phyloP scores from a whole-genome alignment of 83 land plant species.

The Isoetes engelmannii region DNA sequence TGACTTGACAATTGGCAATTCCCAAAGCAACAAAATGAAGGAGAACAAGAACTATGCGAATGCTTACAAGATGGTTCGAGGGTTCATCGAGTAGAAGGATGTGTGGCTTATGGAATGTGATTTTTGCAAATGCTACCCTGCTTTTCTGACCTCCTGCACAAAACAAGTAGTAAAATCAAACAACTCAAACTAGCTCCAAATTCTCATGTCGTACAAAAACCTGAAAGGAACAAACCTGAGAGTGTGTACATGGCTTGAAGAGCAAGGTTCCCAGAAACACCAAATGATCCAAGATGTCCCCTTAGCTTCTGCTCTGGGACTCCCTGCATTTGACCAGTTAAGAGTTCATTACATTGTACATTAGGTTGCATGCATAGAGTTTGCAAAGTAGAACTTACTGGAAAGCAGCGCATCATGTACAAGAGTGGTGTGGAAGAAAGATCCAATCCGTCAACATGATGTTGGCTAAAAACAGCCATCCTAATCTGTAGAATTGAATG shows the following conservation, averaged over 20 bases:
- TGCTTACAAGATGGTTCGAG: constrained; percentile 90
- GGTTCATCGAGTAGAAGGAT: constrained; percentile 94
- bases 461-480: constrained; percentile 98
- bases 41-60: background rate
- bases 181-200: background rate
- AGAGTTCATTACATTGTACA: background rate
- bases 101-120: constrained; percentile 96
- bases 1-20: no score
- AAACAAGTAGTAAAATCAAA: background rate
- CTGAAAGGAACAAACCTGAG: constrained; percentile 48
- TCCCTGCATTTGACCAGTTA: constrained; percentile 46
- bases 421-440: constrained; percentile 89
- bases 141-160: constrained; percentile 94
- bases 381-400: constrained; percentile 44
- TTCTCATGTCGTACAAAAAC: background rate
- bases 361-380: background rate
- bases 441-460: constrained; percentile 98
- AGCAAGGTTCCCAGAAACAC: constrained; percentile 95
- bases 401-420: constrained; percentile 95
- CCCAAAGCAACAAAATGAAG: background rate
- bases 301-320: constrained; percentile 91
- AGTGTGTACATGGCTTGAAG: constrained; percentile 98
- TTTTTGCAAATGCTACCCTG: constrained; percentile 97
- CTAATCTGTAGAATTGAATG: constrained; percentile 54
- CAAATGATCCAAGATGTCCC: constrained; percentile 93